Evolutionary conservation across 176 grass and related monocot species (phyloP).

Genomic region (Saccharum spontaneum): DNA sequence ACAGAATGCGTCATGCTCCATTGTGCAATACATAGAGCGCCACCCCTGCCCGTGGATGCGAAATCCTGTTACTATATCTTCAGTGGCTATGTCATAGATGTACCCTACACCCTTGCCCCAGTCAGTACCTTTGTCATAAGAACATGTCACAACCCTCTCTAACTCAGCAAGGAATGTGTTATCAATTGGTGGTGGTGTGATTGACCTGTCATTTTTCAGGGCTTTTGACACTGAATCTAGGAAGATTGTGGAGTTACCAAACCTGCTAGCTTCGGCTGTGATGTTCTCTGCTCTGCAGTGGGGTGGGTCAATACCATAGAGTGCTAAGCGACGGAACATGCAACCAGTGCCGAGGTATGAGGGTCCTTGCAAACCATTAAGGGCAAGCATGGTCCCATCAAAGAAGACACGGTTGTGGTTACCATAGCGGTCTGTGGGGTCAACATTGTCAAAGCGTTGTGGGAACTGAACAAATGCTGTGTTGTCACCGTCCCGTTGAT

Average conservation of each 20-base stretch:
- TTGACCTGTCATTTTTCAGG: conserved; percentile 6
- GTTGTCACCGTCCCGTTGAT: conserved; percentile 56
- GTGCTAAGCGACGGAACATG: conserved; percentile 39
- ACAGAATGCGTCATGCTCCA: conserved; percentile 35
- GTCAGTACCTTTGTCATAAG: conserved; percentile 19
- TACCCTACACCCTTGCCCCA: conserved; percentile 38
- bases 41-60: conserved; percentile 39
- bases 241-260: conserved; percentile 25
- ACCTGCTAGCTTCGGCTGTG: background rate
- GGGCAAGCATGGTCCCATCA: conserved; percentile 83
- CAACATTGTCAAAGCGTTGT: conserved; percentile 84
- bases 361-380: conserved; percentile 63
- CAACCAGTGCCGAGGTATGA: conserved; percentile 35
- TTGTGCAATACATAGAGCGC: conserved; percentile 33
- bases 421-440: conserved; percentile 73
- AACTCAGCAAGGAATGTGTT: background rate
- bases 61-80: conserved; percentile 40
- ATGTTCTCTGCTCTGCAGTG: conserved; percentile 1
- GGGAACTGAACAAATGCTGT: conserved; percentile 90
- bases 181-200: conserved; percentile 12
- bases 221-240: conserved; percentile 26
- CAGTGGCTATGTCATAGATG: conserved; percentile 43
- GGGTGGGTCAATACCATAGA: conserved; percentile 43
- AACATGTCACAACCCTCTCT: conserved; percentile 12
- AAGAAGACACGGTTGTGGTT: conserved; percentile 92